Conservation (phyloP, 1,139 yeast species). For the Pichia norvegensis region DNA sequence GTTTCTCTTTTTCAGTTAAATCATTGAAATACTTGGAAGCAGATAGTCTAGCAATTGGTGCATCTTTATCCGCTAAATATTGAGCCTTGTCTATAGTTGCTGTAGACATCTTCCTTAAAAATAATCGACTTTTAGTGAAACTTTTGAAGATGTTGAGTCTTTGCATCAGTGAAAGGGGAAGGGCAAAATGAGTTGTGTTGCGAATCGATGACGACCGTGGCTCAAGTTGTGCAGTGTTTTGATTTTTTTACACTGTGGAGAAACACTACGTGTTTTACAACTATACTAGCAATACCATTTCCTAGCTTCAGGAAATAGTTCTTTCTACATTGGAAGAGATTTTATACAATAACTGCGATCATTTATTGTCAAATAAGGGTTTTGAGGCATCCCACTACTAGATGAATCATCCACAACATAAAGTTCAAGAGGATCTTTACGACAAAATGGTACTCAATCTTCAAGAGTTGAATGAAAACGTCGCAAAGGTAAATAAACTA, state of each 20-base stretch:
- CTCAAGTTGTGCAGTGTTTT: background rate
- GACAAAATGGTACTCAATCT: conserved; percentile 72
- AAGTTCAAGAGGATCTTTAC: conserved; percentile 70
- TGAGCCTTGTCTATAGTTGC: conserved; percentile 16
- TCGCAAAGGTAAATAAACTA: conserved; percentile 42
- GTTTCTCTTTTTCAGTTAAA: conserved; percentile 45
- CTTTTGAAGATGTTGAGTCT: background rate
- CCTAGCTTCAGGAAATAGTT: too few species aligned
- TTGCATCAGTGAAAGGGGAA: background rate
- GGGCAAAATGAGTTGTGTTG: background rate
- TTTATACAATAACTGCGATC: too few species aligned
- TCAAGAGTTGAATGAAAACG: conserved; percentile 21
- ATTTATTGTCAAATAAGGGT: too few species aligned
- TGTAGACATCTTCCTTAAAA: conserved; percentile 12
- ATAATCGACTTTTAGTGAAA: background rate
- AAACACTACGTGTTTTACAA: too few species aligned
- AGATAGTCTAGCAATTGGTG: conserved; percentile 39
- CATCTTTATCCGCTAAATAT: conserved; percentile 38
- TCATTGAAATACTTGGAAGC: conserved; percentile 42
- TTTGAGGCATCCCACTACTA: too few species aligned
- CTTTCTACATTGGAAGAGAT: too few species aligned
- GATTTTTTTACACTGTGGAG: background rate
- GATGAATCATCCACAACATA: conserved; percentile 68
- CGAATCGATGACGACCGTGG: background rate
- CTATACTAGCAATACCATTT: too few species aligned